Percentiles rank a stretch among this genome's conserved stretches.
phyloP scores from a whole-genome alignment of 352 stramenopile species.

The Phytopythium chamaehyphon region DNA sequence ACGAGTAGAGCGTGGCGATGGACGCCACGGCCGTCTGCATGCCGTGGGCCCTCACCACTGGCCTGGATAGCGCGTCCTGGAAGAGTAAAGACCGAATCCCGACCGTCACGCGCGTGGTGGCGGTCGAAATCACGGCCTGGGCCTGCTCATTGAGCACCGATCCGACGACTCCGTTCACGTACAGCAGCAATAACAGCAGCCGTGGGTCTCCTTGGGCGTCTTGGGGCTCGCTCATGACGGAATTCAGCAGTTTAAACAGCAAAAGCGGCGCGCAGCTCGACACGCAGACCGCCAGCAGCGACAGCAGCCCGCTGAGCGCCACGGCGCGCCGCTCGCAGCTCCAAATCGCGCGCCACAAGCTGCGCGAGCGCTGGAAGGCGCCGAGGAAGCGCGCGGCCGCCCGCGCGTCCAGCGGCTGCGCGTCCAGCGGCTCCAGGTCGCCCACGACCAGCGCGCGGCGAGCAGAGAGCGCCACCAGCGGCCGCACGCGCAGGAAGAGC shows the following conservation, averaged over 20 bases:
- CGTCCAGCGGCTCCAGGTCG: constrained; percentile 21
- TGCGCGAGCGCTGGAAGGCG: constrained; percentile 25
- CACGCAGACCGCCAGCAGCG: constrained; percentile 15
- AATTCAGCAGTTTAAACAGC: constrained; percentile 26
- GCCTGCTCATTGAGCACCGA: constrained; percentile 28
- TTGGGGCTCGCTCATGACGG: constrained; percentile 14
- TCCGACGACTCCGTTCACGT: constrained; percentile 20
- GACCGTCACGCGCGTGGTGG: constrained; percentile 22
- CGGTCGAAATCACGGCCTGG: constrained; percentile 29
- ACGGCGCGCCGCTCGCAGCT: constrained; percentile 25
- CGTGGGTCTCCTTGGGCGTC: constrained; percentile 1
- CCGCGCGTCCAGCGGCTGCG: constrained; percentile 10
- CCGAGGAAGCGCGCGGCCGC: constrained; percentile 27
- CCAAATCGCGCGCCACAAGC: constrained; percentile 1
- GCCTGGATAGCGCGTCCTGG: constrained; percentile 27
- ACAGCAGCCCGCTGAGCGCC: constrained; percentile 14
- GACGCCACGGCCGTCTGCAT: constrained; percentile 26
- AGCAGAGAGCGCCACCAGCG: constrained; percentile 21
- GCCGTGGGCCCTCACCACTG: constrained; percentile 17
- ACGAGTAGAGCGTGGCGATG: constrained; percentile 40
- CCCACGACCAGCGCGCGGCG: constrained; percentile 16
- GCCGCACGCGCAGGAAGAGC: constrained; percentile 21
- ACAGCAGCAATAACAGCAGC: constrained; percentile 25
- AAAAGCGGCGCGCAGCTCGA: constrained; percentile 19
- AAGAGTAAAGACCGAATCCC: constrained; percentile 35